Base-by-base conservation (phyloP, 345 rosid species). In the Garcia nutans region DNA sequence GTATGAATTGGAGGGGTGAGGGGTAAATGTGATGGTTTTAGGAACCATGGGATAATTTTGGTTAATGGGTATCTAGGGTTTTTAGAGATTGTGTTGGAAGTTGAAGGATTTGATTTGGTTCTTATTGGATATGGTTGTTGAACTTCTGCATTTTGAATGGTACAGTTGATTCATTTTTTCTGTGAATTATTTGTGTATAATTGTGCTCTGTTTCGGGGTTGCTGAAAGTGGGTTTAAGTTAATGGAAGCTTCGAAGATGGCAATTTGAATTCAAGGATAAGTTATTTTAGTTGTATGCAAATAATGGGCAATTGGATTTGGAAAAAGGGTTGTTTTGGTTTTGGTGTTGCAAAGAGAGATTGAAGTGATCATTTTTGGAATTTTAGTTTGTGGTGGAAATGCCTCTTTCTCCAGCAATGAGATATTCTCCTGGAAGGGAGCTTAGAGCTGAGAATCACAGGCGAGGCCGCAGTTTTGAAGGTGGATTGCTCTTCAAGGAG, bases 341-440 rank as follows among this genome's bases (percentile, higher is more conserved):
- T 12, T 44, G 44, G 54, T 58, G 7, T 37, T 37, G 44, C 16
- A 28, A 65, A 47, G 76, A 55, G 77, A 76, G 72, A 55, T 62
- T 68, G 75, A 19, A 56, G 76, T 62, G 71, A 78, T 74, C 65
- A n/a, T 68, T 78, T 78, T 70, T 56, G 42, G 41, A 69, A 63
- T 16, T 57, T 28, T 58, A 74, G 68, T 73, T 77, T 74, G 70
- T 15, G 52, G 71, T 11, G 20, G 83, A 74, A 79, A 96, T 96
- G 99, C 94, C 98, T 75, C 96, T 97, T 80, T 93, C 97, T 66
- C 93, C 99, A 6, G 92, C 94, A 22, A 73, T 88, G 86, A 86
- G 89, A 80, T 89, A 78, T 81, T 92, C 97, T 23, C 96, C 99
- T 1, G 86, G 91, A 76, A 88, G 92, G 74, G 97, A 90, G 80